Conservation (phyloP, 2,329 filamentous ascomycete species). For the Xylaria sp. region DNA sequence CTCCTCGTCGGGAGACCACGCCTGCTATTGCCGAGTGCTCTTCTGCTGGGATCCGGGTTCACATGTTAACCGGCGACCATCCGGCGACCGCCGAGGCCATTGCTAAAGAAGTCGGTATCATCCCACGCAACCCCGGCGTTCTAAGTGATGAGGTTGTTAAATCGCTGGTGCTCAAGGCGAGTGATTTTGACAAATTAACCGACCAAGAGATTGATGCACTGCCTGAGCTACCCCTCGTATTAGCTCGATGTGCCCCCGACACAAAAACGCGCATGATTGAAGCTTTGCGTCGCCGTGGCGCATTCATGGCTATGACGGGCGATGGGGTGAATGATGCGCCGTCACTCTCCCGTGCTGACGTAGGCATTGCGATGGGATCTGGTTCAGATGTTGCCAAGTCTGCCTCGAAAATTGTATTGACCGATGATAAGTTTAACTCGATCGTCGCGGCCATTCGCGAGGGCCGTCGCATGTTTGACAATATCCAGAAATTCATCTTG, state of each 20-base stretch:
- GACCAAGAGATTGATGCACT: conserved; percentile 81
- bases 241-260: conserved; percentile 84
- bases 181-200: conserved; percentile 80
- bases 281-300: conserved; percentile 79
- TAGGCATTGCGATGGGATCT: conserved; percentile 91
- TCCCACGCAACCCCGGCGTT: conserved; percentile 70
- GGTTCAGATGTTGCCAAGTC: conserved; percentile 89
- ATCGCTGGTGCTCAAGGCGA: conserved; percentile 78
- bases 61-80: conserved; percentile 89
- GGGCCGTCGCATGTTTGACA: conserved; percentile 86
- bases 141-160: conserved; percentile 72
- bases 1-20: conserved; percentile 83
- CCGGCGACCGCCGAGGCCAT: conserved; percentile 82
- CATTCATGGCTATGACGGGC: conserved; percentile 88
- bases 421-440: conserved; percentile 88
- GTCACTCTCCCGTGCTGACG: conserved; percentile 81
- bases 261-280: conserved; percentile 95
- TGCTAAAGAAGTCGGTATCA: conserved; percentile 81
- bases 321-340: conserved; percentile 91
- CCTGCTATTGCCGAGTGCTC: conserved; percentile 76
- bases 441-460: conserved; percentile 87
- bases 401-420: conserved; percentile 83
- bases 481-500: conserved; percentile 88
- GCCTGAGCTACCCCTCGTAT: conserved; percentile 80
- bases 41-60: conserved; percentile 79